Conservation (phyloP, 768 basidiomycete genomes). For the Russula lepida region DNA sequence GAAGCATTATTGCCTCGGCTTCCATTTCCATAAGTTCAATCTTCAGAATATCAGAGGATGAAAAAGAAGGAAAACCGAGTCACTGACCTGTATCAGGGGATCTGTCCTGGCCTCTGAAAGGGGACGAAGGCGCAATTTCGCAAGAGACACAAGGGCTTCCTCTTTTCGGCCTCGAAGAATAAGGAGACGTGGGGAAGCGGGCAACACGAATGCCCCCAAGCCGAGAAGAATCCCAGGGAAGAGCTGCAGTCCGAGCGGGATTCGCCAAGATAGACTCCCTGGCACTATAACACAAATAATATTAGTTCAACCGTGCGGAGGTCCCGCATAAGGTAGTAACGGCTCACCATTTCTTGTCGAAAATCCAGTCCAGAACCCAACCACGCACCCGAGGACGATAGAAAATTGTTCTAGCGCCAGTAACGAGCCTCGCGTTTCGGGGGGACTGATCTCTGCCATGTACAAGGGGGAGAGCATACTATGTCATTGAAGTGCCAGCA, state of each 20-base stretch:
- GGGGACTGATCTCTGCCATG: slow-evolving; percentile 79
- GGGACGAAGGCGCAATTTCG: slow-evolving; percentile 43
- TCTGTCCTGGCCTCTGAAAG: slow-evolving; percentile 41
- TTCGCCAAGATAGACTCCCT: slow-evolving; percentile 63
- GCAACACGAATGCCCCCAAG: slow-evolving; percentile 50
- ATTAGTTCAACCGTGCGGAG: not conserved
- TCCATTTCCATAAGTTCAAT: slow-evolving; percentile 73
- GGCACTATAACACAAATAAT: slow-evolving; percentile 35
- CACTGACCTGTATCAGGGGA: slow-evolving; percentile 40
- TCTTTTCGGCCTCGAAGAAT: slow-evolving; percentile 46
- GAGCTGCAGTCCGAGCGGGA: slow-evolving; percentile 66
- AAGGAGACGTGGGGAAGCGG: slow-evolving; percentile 53
- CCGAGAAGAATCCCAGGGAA: slow-evolving; percentile 60
- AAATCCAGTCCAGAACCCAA: slow-evolving; percentile 81
- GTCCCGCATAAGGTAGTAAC: not conserved
- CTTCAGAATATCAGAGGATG: slow-evolving; percentile 28
- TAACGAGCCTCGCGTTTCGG: slow-evolving; percentile 70
- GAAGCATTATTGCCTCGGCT: slow-evolving; percentile 51
- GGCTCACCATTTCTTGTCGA: slow-evolving; percentile 54
- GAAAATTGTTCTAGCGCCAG: slow-evolving; percentile 74
- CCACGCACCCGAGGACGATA: slow-evolving; percentile 73
- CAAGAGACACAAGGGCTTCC: slow-evolving; percentile 52
- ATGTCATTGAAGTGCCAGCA: not conserved
- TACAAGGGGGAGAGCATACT: slow-evolving; percentile 78
- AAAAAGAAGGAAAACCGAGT: not conserved